Base-by-base conservation (phyloP, 805 yeast species). In the Candida insectalens region DNA sequence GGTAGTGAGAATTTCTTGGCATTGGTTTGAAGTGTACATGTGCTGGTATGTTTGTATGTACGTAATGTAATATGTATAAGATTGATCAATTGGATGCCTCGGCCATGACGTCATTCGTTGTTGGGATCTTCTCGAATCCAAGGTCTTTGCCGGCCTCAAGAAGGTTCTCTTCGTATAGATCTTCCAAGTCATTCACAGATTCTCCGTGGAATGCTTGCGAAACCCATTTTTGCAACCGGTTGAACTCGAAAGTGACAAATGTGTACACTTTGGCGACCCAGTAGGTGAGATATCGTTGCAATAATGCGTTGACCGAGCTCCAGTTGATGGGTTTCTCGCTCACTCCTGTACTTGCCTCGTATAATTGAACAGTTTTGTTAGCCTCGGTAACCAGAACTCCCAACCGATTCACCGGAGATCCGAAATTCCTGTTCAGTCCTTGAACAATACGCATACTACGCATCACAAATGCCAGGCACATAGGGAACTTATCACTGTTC, bases 381-480 rank as follows among this genome's bases (percentile, higher is more conserved):
- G 84, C 83, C 44, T 72, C 75, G 12, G 60, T 54, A 0, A 83
- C 82, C 35, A 82, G 60, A 19, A 77, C 49, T 37, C 74, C 76
- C 43, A 82, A 57, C 37, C 92, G 63, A 50, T 82, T 82, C n/a
- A 80, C 78, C 0, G 88, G 89, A 12, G 84, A 71, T 4, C 79
- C 83, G 49, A 70, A 71, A 23, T 59, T 59, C 42, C 72, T 74
- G 50, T 83, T 82, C 41, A 78, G 54, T 17, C 75, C 76, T 50
- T 81, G 89, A 33, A 83, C 67, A 62, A 82, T 80, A 39, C 88
- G 61, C 80, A 80, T 77, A 8, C 83, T 66, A 46, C 89, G 59
- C 35, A 80, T 73, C 5, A 83, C 56, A 44, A 82, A 81, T 14
- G 77, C 62, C 35, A 82, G 52, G 30, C 74, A 75, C 39, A 75